phyloP scores from a whole-genome alignment of 2,329 filamentous ascomycete species.

The Alternaria arborescens region DNA sequence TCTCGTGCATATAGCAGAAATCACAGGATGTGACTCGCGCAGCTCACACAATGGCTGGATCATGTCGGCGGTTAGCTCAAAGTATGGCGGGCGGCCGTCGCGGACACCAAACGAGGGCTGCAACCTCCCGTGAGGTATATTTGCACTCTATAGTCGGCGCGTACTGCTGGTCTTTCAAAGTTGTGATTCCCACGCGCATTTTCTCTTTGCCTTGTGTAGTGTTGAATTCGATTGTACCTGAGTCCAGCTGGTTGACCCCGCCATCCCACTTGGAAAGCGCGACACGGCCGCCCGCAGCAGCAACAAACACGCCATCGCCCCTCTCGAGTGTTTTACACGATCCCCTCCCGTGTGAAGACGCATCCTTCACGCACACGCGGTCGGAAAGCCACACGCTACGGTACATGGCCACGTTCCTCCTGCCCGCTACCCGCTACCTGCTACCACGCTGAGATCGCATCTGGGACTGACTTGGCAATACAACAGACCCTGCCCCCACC shows the following conservation, averaged over 20 bases:
- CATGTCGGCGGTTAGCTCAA: conserved; percentile 35
- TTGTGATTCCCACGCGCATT: not conserved
- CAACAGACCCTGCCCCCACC: conserved; percentile 21
- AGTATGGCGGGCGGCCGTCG: conserved; percentile 20
- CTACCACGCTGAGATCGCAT: not conserved
- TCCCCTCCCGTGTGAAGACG: not conserved
- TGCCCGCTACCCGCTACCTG: not conserved
- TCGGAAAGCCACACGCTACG: not conserved
- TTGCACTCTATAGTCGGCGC: conserved; percentile 12
- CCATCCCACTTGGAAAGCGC: conserved; percentile 17
- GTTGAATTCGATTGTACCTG: conserved; percentile 3
- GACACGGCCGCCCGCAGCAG: not conserved
- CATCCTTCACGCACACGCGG: not conserved
- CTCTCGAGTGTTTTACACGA: conserved; percentile 7
- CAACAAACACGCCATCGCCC: conserved; percentile 16
- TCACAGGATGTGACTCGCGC: conserved; percentile 37
- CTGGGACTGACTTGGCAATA: conserved; percentile 13
- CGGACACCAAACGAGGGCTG: conserved; percentile 22
- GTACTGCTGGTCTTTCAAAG: not conserved
- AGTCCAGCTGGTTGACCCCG: conserved; percentile 16
- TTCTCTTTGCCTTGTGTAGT: not conserved
- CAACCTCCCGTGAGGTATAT: conserved; percentile 17
- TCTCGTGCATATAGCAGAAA: conserved; percentile 32
- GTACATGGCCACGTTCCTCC: not conserved
- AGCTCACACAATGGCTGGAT: conserved; percentile 35